Conservation (phyloP, 176 grass and related monocot genomes). For the Phyllostachys edulis region DNA sequence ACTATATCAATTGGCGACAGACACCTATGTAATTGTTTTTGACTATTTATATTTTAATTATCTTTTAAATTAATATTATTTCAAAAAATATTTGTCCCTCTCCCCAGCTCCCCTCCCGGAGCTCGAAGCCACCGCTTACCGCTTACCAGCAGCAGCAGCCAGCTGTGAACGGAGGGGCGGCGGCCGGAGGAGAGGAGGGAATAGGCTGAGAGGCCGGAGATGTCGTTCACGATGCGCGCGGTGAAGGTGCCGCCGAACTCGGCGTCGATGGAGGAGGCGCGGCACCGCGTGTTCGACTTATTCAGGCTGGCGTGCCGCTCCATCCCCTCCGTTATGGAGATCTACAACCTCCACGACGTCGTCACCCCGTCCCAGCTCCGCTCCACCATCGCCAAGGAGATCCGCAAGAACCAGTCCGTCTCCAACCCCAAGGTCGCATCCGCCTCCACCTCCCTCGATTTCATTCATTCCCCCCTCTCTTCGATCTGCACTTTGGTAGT, state of each 20-base stretch:
- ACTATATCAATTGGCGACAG: too few species aligned
- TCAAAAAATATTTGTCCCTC: too few species aligned
- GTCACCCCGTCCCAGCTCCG: constrained; percentile 80
- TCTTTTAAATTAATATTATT: too few species aligned
- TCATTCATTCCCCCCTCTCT: not conserved
- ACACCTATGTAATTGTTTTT: too few species aligned
- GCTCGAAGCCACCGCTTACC: not conserved
- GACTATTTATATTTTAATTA: too few species aligned
- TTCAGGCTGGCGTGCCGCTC: constrained; percentile 88
- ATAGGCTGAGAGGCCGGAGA: constrained; percentile 5
- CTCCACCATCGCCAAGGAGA: constrained; percentile 65
- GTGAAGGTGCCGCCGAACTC: constrained; percentile 88
- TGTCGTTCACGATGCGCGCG: constrained; percentile 68
- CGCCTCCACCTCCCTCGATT: not conserved
- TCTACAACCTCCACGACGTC: constrained; percentile 86
- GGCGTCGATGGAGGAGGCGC: constrained; percentile 68
- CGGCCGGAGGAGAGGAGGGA: not conserved
- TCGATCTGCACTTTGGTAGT: not conserved
- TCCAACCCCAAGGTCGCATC: constrained; percentile 62
- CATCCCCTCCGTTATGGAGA: constrained; percentile 80
- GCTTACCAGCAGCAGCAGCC: not conserved
- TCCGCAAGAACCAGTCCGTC: constrained; percentile 70
- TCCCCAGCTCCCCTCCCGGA: too few species aligned
- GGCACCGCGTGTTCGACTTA: constrained; percentile 77
- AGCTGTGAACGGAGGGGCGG: not conserved